Evolutionary conservation across 169 alveolate species (phyloP).

Genomic region (Babesia microti): DNA sequence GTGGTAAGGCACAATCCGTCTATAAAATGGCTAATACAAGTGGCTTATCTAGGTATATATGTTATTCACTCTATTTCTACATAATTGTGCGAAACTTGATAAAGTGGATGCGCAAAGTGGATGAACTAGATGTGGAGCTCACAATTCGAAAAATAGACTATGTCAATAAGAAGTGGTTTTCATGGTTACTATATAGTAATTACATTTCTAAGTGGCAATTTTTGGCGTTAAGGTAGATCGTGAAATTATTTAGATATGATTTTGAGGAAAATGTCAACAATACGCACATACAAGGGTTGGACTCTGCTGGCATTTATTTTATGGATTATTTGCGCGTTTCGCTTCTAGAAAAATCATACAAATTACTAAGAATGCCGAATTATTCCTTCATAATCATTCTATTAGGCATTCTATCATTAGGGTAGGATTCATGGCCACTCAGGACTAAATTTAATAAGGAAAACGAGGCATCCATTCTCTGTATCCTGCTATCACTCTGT

Average conservation of each 20-base stretch:
- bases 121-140: constrained; percentile 44
- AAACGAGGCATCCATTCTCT: too few species aligned
- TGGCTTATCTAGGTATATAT: constrained; percentile 10
- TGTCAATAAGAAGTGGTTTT: constrained; percentile 9
- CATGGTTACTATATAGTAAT: constrained; percentile 1
- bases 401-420: constrained; percentile 28
- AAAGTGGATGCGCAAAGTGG: constrained; percentile 47
- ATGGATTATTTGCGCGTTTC: constrained; percentile 68
- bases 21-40: constrained; percentile 1
- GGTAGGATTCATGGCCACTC: constrained; percentile 13
- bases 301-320: constrained; percentile 62
- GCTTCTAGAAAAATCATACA: constrained; percentile 48
- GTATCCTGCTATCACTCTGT: too few species aligned
- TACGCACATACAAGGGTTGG: constrained; percentile 55
- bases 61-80: constrained; percentile 16
- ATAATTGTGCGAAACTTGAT: constrained; percentile 33
- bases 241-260: constrained; percentile 44
- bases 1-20: constrained; percentile 29
- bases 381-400: constrained; percentile 48
- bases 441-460: too few species aligned
- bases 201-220: constrained; percentile 38
- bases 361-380: constrained; percentile 57
- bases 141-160: constrained; percentile 26
- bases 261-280: constrained; percentile 58
- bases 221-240: constrained; percentile 29